Conservation (phyloP, 257 asterid species). For the Ajuga chamaepitys region DNA sequence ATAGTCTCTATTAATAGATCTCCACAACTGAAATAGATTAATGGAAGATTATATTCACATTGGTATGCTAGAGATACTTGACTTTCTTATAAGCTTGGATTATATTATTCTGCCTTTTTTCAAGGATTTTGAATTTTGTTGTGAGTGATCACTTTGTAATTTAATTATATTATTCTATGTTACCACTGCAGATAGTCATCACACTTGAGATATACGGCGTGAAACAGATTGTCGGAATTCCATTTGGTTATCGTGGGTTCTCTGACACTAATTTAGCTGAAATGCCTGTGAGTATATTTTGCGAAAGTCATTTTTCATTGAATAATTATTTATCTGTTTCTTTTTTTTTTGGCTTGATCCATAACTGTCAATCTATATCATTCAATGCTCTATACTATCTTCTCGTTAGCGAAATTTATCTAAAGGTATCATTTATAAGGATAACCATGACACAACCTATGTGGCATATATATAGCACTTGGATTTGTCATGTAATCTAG, state of each 20-base stretch:
- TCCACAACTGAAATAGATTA: neutral
- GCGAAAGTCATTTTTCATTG: neutral
- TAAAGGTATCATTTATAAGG: neutral
- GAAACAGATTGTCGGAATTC: constrained; percentile 78
- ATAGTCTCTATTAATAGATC: neutral
- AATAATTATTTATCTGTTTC: neutral
- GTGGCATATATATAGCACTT: neutral
- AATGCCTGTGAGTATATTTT: constrained; percentile 47
- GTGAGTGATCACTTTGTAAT: neutral
- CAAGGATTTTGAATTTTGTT: neutral
- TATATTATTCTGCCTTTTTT: too few relatives aligned
- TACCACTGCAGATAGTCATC: constrained; percentile 64
- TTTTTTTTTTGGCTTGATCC: neutral
- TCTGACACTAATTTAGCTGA: constrained; percentile 58
- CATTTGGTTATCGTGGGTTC: constrained; percentile 96
- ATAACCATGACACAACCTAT: neutral
- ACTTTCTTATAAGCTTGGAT: neutral
- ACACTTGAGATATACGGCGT: constrained; percentile 94
- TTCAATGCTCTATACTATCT: neutral
- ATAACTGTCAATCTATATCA: neutral
- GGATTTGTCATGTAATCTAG: neutral
- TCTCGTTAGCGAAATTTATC: neutral
- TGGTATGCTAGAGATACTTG: neutral
- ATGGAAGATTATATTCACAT: neutral
- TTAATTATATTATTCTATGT: neutral